Percentiles rank a stretch among this genome's conserved stretches.
Evolutionary conservation across 2,329 filamentous ascomycete genomes (phyloP).

Genomic region (Pezicula radicicola): DNA sequence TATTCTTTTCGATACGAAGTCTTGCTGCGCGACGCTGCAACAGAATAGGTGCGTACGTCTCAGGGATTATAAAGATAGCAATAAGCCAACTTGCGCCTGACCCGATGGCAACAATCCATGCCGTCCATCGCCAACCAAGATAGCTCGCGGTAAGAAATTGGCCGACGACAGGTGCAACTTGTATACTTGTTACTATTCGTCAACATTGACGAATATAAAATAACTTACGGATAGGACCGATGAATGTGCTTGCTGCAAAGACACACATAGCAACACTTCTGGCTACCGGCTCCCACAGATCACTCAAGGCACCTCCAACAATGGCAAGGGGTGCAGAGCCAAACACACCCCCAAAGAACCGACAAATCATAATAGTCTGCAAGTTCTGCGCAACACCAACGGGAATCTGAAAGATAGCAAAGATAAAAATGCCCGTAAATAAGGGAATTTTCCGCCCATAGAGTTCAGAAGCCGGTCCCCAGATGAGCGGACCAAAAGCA

Average conservation of each 20-base stretch:
- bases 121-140: conserved; percentile 54
- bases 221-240: conserved; percentile 20
- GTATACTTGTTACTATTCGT: not conserved
- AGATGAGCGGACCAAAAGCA: conserved; percentile 1
- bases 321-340: conserved; percentile 24
- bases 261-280: conserved; percentile 64
- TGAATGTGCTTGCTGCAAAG: conserved; percentile 46
- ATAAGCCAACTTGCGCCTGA: conserved; percentile 34
- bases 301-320: conserved; percentile 16
- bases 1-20: conserved; percentile 43
- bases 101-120: conserved; percentile 48
- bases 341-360: conserved; percentile 21
- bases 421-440: conserved; percentile 29
- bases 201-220: not conserved
- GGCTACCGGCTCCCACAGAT: conserved; percentile 40
- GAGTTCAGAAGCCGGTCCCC: conserved; percentile 3
- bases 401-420: conserved; percentile 36
- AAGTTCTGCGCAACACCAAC: conserved; percentile 31
- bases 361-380: conserved; percentile 18
- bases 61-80: conserved; percentile 40
- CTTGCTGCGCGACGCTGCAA: conserved; percentile 41
- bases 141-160: conserved; percentile 41
- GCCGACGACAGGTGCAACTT: conserved; percentile 44
- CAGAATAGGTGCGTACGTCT: conserved; percentile 45
- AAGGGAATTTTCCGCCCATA: conserved; percentile 22